Base-by-base conservation (phyloP, 129 eudicot genomes). In the Pulicaria dysenterica region DNA sequence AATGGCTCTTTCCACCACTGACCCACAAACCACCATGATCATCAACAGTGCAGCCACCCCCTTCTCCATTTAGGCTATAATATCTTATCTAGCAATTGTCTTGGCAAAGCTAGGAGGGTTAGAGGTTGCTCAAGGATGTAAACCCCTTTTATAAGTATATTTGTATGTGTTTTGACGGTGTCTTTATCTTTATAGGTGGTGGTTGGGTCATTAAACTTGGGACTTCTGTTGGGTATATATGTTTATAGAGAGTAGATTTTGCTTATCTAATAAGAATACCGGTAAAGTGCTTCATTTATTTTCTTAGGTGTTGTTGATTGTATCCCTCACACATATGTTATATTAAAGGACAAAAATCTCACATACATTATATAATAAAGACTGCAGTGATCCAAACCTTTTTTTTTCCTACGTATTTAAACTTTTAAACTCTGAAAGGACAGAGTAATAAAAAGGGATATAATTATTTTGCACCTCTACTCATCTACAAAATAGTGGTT, bases 151-250 rank as follows among this genome's bases (percentile, higher is more conserved):
- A 77, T 68, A 77, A 65, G 58, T 42, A 37, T 68, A 48, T 31
- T 37, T 57, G 66, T 76, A 55, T 42, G 15, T 66, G 42, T 59
- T 8, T 63, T 49, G 61, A 62, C 54, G 65, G 72, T 34, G 72
- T 77, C 72, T 31, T 61, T 70, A 58, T 77, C 82, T 61, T 46
- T 69, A 49, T 60, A 42, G 71, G 77, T 77, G 73, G 79, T 75
- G 36, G 81, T 77, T 61, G 81, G 47, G 76, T 61, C 77, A 69
- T 61, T 77, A 69, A 61, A 50, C 38, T 60, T 69, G 64, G 69
- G 70, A 58, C 13, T 34, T 58, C 24, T 58, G 67, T 44, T 69
- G 9, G 13, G 72, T 17, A 3, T 1, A 4, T 15, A 8, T 75
- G 49, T 36, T 42, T 45, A 34, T 67, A 43, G 34, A 42, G 67